A percentile compares a stretch with the other conserved stretches of the same genome.
Conservation (phyloP, 352 stramenopile species). For the Phytopythium sindhum region DNA sequence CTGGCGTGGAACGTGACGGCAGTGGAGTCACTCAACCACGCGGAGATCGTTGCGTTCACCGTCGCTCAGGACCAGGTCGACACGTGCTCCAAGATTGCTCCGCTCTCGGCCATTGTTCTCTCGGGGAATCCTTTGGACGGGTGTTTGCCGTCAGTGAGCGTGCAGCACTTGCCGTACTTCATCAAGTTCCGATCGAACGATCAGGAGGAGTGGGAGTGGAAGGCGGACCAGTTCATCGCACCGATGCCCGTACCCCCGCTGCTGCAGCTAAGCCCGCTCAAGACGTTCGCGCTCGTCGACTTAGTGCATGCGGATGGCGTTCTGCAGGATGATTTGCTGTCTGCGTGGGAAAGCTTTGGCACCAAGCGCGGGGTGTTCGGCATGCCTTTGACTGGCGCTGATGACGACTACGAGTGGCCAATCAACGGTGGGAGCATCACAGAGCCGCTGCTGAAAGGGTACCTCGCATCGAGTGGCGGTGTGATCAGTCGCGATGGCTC, state of each 20-base stretch:
- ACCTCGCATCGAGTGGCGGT: constrained; percentile 26
- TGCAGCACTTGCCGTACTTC: constrained; percentile 66
- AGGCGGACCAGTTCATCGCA: constrained; percentile 29
- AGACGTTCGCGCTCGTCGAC: constrained; percentile 39
- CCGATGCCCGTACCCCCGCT: constrained; percentile 32
- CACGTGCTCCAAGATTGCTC: constrained; percentile 38
- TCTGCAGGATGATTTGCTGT: constrained; percentile 46
- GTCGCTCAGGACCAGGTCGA: constrained; percentile 55
- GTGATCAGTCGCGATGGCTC: constrained; percentile 16
- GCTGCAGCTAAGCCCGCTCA: constrained; percentile 53
- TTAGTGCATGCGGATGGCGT: constrained; percentile 29
- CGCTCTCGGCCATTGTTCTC: constrained; percentile 59
- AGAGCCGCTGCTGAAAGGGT: constrained; percentile 52
- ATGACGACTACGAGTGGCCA: constrained; percentile 66
- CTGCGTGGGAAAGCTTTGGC: constrained; percentile 31
- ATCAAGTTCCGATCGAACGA: constrained; percentile 46
- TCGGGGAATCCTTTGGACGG: constrained; percentile 75
- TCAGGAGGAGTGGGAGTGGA: constrained; percentile 76
- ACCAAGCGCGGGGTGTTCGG: constrained; percentile 29
- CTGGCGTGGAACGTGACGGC: constrained; percentile 47
- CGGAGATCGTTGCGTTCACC: constrained; percentile 47
- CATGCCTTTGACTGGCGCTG: constrained; percentile 15
- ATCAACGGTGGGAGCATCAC: constrained; percentile 59
- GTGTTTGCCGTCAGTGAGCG: constrained; percentile 49
- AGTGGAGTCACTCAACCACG: constrained; percentile 43